phyloP scores from a whole-genome alignment of 2,329 filamentous ascomycete species.

The Pestalotiopsis sp. region DNA sequence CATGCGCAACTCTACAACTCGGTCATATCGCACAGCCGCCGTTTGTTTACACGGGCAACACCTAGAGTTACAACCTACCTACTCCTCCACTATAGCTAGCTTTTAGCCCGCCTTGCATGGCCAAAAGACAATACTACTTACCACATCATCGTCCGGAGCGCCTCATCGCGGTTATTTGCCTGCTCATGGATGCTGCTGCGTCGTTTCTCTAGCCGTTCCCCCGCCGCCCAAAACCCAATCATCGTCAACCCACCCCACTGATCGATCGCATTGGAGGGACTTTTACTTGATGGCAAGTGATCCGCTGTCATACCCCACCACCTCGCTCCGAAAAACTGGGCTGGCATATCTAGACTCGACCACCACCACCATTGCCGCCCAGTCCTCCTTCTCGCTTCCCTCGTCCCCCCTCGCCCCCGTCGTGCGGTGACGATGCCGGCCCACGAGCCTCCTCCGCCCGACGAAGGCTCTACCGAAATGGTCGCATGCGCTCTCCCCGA shows the following conservation, averaged over 20 bases:
- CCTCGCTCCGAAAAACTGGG: slow-evolving; percentile 4
- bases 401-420: neutral
- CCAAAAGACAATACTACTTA: neutral
- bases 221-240: neutral
- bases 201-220: neutral
- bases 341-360: neutral
- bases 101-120: neutral
- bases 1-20: neutral
- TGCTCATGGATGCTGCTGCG: neutral
- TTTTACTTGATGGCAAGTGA: slow-evolving; percentile 10
- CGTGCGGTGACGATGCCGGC: slow-evolving; percentile 7
- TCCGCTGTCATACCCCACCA: slow-evolving; percentile 6
- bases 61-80: too few species aligned
- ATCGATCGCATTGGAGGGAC: neutral
- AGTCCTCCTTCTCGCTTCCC: neutral
- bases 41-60: neutral
- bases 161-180: neutral
- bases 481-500: slow-evolving; percentile 26
- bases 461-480: neutral
- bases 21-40: neutral
- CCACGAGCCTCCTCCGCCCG: slow-evolving; percentile 5
- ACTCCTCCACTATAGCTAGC: too few species aligned
- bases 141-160: neutral
- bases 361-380: slow-evolving; percentile 2
- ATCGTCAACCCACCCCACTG: neutral